Evolutionary conservation across 371 early-diverging fungal genomes (phyloP), one percentile per base, ranked within the genome.

Genomic region (Saksenaea vasiformis): DNA sequence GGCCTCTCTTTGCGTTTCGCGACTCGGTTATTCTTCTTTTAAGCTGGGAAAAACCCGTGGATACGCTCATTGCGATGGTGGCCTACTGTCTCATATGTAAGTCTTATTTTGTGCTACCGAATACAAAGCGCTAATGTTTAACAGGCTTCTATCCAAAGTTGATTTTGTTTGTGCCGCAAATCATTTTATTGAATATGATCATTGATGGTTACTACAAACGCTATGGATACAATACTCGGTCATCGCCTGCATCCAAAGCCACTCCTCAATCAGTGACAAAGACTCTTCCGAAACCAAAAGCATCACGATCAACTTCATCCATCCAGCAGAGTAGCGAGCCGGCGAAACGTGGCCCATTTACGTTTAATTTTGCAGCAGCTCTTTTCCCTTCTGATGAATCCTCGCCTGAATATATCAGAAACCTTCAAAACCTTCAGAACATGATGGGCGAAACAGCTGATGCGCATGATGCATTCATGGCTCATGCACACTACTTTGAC

Each of bases 381-480:
- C 36, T 77, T 5, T 70, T 76, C 26, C 72, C 74, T 28, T 58
- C 70, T 0, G 78, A 80, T 19, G 78, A 79, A 54, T 38, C 70
- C 1, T 78, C 80, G 1, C 83, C 83, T 11, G 83, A 82, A 38
- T 79, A 79, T 36, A 27, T 76, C 1, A 62, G 58, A 5, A 82
- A 82, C 28, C 67, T 82, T 69, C 73, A 78, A 41, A 76, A 78
- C 43, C 26, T 82, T 15, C 83, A 82, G 58, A 82, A 79, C 59
- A 79, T 78, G 80, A 77, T 78, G 78, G 78, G 80, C 36, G 76
- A 78, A 67, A 69, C 79, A 54, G 68, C 73, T 54, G 77, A 74
- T 63, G 47, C 65, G 2, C 78, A 82, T 36, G 78, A 78, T 54
- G 36, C 69, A 24, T 57, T 71, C 7, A 66, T 66, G 3, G 62